phyloP scores from a whole-genome alignment of 1,284 basidiomycete species.

The Agaricales sp. region DNA sequence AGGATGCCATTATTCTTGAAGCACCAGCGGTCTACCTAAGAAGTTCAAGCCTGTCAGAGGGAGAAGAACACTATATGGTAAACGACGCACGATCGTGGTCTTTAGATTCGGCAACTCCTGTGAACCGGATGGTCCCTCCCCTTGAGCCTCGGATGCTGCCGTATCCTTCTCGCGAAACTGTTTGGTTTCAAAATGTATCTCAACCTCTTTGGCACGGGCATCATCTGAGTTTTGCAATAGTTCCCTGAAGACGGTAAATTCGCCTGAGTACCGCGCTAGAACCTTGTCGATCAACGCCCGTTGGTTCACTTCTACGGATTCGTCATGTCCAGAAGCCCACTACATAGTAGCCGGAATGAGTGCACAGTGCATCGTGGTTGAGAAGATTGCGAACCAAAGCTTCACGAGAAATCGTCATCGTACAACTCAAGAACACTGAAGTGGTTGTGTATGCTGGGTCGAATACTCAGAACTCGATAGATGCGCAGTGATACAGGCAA shows the following conservation, averaged over 20 bases:
- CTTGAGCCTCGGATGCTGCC: no score
- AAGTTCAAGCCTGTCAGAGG: neutral
- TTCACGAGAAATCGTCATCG: neutral
- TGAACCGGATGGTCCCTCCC: no score
- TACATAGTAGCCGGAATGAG: no score
- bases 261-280: slow-evolving; percentile 88
- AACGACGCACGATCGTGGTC: slow-evolving; percentile 28
- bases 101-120: slow-evolving; percentile 54
- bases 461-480: no score
- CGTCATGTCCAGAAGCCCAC: slow-evolving; percentile 45
- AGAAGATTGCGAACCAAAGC: neutral
- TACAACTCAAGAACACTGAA: no score
- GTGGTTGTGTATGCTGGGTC: no score
- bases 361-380: no score
- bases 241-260: slow-evolving; percentile 74
- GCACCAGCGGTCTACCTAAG: slow-evolving; percentile 59
- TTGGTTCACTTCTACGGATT: slow-evolving; percentile 92
- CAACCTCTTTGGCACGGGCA: slow-evolving; percentile 72
- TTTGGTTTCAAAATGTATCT: slow-evolving; percentile 76
- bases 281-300: slow-evolving; percentile 91
- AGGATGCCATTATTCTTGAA: slow-evolving; percentile 84
- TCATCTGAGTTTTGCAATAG: slow-evolving; percentile 94
- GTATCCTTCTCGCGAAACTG: slow-evolving; percentile 8
- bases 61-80: neutral
- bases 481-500: no score